Evolutionary conservation across 2,329 filamentous ascomycete species (phyloP), one percentile per base, ranked within the genome.

Genomic region (Fusarium tricinctum): DNA sequence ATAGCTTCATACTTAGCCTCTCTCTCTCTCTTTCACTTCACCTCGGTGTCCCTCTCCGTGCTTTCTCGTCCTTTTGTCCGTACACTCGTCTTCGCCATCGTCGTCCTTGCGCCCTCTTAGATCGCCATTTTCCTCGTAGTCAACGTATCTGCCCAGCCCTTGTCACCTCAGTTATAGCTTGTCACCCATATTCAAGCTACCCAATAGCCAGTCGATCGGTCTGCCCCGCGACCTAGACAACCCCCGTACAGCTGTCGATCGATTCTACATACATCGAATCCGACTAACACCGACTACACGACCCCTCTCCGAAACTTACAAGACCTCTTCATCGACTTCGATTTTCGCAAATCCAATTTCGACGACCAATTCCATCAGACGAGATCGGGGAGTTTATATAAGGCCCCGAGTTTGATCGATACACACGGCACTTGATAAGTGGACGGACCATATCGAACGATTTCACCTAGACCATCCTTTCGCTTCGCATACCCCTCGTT

Each of bases 1-100:
- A 74, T 74, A 75, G 73, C 73, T 72, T 75, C 73, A 73, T 53
- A 53, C 64, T 59, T 59, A 52, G 58, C 66, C 57, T 48, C 58
- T 65, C 59, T 40, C 59, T 40, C 51, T 56, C 58, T 54, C 53
- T n/a, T 22, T 32, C 51, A 28, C 51, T 47, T 62, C 47, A 57
- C 61, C 55, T 59, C 49, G 55, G 53, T 51, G 63, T 63, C 43
- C 46, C 47, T 65, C 51, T 63, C 40, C 52, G 56, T 60, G 46
- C 52, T 61, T 61, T 56, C 38, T 66, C 49, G 50, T 53, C 46
- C 44, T 6, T 6, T 64, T 52, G n/a, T 65, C 60, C 32, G 48
- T 43, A 53, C 39, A 19, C 48, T 54, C 30, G 38, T 53, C 44
- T 46, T 38, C 44, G 40, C 35, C 47, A 35, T 54, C 47, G 23